Evolutionary conservation across 2,329 filamentous ascomycete species (phyloP).

Genomic region (Trichoderma guizhouense): DNA sequence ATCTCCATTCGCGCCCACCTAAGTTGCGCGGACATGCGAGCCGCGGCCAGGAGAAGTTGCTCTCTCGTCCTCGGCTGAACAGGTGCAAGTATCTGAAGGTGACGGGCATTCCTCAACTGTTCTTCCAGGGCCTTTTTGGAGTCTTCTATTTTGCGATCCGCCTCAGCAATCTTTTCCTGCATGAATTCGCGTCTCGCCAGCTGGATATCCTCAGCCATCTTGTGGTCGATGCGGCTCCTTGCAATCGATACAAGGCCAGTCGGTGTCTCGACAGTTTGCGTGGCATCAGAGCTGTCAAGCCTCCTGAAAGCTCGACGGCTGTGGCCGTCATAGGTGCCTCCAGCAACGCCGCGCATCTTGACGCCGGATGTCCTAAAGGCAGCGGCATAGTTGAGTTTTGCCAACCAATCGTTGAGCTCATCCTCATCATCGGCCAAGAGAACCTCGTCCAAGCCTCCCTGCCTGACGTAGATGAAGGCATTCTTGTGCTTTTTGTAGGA

Average conservation of each 20-base stretch:
- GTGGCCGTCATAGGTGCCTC: slow-evolving; percentile 81
- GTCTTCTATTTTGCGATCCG: slow-evolving; percentile 71
- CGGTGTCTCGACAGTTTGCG: slow-evolving; percentile 63
- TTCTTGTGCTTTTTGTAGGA: slow-evolving; percentile 95
- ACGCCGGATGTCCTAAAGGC: slow-evolving; percentile 91
- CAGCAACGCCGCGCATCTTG: slow-evolving; percentile 81
- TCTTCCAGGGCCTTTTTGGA: slow-evolving; percentile 76
- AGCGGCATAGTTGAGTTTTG: slow-evolving; percentile 92
- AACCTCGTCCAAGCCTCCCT: slow-evolving; percentile 83
- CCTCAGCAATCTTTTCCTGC: slow-evolving; percentile 76
- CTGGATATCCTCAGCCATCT: slow-evolving; percentile 84
- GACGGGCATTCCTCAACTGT: slow-evolving; percentile 82
- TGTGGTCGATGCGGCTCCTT: slow-evolving; percentile 70
- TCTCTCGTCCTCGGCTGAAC: slow-evolving; percentile 90
- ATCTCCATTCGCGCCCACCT: slow-evolving; percentile 95
- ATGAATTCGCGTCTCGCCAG: slow-evolving; percentile 79
- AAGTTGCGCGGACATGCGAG: slow-evolving; percentile 78
- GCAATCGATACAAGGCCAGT: slow-evolving; percentile 72
- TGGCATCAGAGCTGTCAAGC: slow-evolving; percentile 60
- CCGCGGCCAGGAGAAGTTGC: slow-evolving; percentile 78
- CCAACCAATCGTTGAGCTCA: slow-evolving; percentile 95
- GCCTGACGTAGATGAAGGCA: slow-evolving; percentile 85
- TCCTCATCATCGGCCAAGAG: slow-evolving; percentile 85
- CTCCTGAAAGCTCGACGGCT: slow-evolving; percentile 68
- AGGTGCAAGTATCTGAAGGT: slow-evolving; percentile 83